Evolutionary conservation across 1,284 basidiomycete species (phyloP), one percentile per base, ranked within the genome.

Genomic region (Cryptococcus sp.): DNA sequence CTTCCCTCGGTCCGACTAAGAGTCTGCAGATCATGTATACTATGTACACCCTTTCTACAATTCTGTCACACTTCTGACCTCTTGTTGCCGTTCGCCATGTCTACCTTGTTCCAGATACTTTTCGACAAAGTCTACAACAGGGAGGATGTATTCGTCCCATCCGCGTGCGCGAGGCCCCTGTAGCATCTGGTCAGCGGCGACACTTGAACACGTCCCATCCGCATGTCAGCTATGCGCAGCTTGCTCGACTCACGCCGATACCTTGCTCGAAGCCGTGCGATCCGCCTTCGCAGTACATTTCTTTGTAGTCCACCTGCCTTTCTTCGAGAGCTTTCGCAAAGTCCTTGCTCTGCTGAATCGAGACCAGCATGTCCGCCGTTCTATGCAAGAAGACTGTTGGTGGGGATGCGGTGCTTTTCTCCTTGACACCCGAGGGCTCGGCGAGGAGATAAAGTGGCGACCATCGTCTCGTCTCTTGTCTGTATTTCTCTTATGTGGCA

Each of bases 321-420:
- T 25, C 49, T 5, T 50, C 46, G 17, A 71, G 54, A 53, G 54
- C 59, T 5, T 57, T 50, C 5, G 56, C 65, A 40, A 71, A 61
- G 7, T 52, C 23, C 45, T 57, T 43, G 22, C 55, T 57, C 57
- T 71, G 68, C 27, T 55, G 46, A 2, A 68, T 42, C 3, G 61
- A 59, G 19, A 71, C 69, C 17, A 55, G 30, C 10, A 8, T n/a
- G 47, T 73, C 71, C 5, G 13, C 47, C 2, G 51, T 59, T 1
- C 70, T 69, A 35, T 72, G 70, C 35, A 71, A 40, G 16, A 71
- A 46, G 54, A 60, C 65, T 8, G 66, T 70, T 3, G 69, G 63
- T 17, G 70, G 70, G 41, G 66, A 71, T 3, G 40, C 20, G 19
- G 52, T 57, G 19, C 22, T 40, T 5, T 35, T 41, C 16, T 63